A percentile compares a stretch with the other conserved stretches of the same genome.
These are phyloP conservation scores for Oryza rufipogon DNA, from an alignment of 176 grass and related monocot genomes.

Conservation along the genomic window DNA sequence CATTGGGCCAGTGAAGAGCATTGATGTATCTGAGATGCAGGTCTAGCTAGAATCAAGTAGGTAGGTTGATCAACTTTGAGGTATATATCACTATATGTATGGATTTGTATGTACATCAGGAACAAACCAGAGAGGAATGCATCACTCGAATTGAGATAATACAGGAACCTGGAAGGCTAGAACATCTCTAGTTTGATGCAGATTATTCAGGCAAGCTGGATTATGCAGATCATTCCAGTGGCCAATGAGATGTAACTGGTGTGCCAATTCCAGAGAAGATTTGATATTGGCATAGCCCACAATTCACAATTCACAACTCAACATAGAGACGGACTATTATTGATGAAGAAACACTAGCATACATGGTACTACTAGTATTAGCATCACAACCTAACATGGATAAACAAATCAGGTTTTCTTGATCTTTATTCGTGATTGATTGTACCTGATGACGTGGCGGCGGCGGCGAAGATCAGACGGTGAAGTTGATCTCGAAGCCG, in stretches of 20 bases:
- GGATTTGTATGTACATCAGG: conserved; percentile 18
- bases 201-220: background rate
- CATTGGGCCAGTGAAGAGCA: background rate
- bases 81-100: background rate
- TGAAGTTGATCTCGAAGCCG: conserved; percentile 72
- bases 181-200: background rate
- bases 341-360: conserved; percentile 10
- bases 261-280: background rate
- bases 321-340: background rate
- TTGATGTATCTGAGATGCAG: conserved; percentile 18
- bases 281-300: background rate
- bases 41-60: conserved; percentile 11
- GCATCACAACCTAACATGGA: background rate
- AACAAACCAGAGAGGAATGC: conserved; percentile 13
- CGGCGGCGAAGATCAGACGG: conserved; percentile 33
- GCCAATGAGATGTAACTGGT: background rate
- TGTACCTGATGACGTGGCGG: background rate
- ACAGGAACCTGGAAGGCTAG: background rate
- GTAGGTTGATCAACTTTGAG: conserved; percentile 21
- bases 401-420: background rate
- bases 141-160: background rate
- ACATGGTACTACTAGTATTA: background rate
- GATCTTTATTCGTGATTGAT: background rate
- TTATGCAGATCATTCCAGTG: background rate
- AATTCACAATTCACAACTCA: background rate